A percentile compares a stretch with the other conserved stretches of the same genome.
Evolutionary conservation across 2,329 filamentous ascomycete species (phyloP).

Genomic region (Seiridium unicorne): DNA sequence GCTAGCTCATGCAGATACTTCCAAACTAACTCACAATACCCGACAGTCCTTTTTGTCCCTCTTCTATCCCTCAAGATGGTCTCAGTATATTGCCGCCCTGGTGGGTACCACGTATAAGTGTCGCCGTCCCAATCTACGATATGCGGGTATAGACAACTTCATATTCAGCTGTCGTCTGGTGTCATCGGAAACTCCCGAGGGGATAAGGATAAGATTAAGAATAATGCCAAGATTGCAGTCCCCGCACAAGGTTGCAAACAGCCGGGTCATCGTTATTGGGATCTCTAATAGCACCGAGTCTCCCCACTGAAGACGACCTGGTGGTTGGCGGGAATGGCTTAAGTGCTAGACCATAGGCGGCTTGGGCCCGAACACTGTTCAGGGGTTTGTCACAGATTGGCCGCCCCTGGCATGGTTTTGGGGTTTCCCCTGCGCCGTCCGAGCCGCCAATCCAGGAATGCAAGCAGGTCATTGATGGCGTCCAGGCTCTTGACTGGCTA

Average conservation of each 20-base stretch:
- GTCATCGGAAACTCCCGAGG: not conserved
- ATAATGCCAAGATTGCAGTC: not conserved
- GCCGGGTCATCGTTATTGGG: not conserved
- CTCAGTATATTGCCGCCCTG: too few species aligned
- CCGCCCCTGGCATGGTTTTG: not conserved
- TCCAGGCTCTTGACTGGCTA: not conserved
- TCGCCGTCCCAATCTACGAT: not conserved
- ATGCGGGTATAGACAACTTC: not conserved
- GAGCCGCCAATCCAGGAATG: not conserved
- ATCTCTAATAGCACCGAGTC: not conserved
- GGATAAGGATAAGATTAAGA: conserved; percentile 4
- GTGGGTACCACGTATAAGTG: too few species aligned
- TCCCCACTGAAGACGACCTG: not conserved
- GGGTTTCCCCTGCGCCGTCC: not conserved
- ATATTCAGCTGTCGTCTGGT: not conserved
- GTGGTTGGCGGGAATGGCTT: not conserved
- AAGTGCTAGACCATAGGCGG: not conserved
- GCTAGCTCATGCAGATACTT: too few species aligned
- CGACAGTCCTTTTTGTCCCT: too few species aligned
- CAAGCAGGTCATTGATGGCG: not conserved
- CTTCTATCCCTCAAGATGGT: too few species aligned
- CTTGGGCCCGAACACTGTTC: not conserved
- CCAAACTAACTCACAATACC: too few species aligned
- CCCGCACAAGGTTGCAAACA: not conserved
- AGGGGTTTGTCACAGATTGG: not conserved